Conservation (phyloP, 2,329 filamentous ascomycete genomes). For the Hymenotorrendiella dingleyae region DNA sequence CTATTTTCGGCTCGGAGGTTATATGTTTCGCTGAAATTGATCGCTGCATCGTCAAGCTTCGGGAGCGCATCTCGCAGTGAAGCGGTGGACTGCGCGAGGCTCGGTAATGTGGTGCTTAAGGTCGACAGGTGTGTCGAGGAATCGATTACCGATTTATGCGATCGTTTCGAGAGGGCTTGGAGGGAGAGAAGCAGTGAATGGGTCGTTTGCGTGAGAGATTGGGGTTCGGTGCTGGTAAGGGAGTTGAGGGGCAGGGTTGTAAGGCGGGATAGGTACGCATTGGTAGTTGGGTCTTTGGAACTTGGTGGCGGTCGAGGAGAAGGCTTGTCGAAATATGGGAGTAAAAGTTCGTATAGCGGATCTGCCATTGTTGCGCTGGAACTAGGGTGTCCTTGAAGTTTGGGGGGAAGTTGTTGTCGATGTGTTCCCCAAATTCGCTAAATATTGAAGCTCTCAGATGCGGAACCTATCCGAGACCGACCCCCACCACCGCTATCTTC, state of each 20-base stretch:
- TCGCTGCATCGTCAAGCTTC: constrained; percentile 69
- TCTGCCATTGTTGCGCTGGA: constrained; percentile 54
- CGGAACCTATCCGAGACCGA: not conserved
- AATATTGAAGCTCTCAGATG: not conserved
- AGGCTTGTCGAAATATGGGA: constrained; percentile 50
- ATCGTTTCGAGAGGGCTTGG: constrained; percentile 83
- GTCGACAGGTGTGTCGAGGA: constrained; percentile 74
- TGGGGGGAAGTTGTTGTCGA: constrained; percentile 8
- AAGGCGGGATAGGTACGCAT: constrained; percentile 70
- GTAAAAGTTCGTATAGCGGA: constrained; percentile 67
- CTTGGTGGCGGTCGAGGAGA: constrained; percentile 35
- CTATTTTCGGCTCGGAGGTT: constrained; percentile 64
- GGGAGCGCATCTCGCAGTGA: constrained; percentile 70
- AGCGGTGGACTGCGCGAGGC: constrained; percentile 57
- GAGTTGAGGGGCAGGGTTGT: constrained; percentile 70
- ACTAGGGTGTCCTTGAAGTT: no score
- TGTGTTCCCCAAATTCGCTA: constrained; percentile 8
- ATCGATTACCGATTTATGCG: constrained; percentile 76
- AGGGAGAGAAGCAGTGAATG: constrained; percentile 78
- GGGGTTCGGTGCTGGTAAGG: constrained; percentile 68
- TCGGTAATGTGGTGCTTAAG: constrained; percentile 65
- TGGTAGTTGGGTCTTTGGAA: constrained; percentile 45
- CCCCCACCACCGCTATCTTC: not conserved
- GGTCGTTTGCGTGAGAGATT: constrained; percentile 71
- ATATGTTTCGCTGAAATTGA: constrained; percentile 77